Evolutionary conservation across 208 protist genomes (phyloP).

Genomic region (Phytomonas serpens): DNA sequence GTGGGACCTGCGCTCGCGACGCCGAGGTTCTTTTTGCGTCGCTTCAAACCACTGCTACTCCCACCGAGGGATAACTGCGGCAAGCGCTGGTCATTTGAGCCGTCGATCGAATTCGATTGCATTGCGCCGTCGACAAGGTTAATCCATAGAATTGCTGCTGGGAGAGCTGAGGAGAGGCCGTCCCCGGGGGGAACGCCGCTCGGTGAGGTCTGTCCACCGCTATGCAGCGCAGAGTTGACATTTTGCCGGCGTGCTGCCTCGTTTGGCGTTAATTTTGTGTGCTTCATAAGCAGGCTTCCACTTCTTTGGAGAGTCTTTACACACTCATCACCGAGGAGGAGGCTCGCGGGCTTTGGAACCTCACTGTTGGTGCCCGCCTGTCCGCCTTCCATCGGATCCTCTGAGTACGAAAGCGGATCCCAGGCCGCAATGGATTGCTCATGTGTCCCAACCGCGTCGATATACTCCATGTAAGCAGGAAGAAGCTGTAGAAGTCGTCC

Average conservation of each 20-base stretch:
- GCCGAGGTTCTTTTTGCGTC: constrained; percentile 19
- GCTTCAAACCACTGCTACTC: constrained; percentile 11
- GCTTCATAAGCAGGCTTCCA: background rate
- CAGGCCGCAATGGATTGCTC: constrained; percentile 17
- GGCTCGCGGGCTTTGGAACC: background rate
- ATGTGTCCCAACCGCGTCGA: constrained; percentile 31
- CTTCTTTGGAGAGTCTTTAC: background rate
- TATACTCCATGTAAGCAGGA: constrained; percentile 51
- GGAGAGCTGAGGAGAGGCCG: background rate
- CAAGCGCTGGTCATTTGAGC: background rate
- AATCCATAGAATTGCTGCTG: constrained; percentile 24
- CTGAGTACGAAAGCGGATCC: background rate
- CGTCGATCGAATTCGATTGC: constrained; percentile 5
- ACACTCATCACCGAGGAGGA: background rate
- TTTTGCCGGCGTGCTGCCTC: background rate
- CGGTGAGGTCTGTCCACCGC: background rate
- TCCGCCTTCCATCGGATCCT: background rate
- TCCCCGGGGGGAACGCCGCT: background rate
- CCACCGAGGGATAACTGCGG: constrained; percentile 2
- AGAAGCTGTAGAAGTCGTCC: constrained; percentile 49
- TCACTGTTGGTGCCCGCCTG: background rate
- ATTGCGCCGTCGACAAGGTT: constrained; percentile 14
- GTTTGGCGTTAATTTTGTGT: background rate
- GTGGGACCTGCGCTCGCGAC: background rate
- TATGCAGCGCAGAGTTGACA: background rate